Evolutionary conservation across 768 basidiomycete genomes (phyloP), one percentile per base, ranked within the genome.

Genomic region (Rhizopogon rudus): DNA sequence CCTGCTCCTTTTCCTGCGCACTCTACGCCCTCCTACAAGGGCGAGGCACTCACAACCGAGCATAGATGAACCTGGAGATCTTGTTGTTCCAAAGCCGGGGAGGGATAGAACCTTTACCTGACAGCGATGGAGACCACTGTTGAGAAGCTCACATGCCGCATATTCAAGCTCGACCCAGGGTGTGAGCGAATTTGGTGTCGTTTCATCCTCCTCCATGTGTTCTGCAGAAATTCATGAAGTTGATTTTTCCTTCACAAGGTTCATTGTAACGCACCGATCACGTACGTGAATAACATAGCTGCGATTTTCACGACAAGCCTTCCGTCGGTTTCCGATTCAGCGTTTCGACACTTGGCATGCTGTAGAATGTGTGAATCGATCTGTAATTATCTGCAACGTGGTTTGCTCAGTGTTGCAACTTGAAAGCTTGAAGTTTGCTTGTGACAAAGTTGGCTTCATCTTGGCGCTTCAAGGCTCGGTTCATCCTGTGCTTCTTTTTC

Each of bases 111-210:
- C n/a, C n/a, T n/a, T n/a, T n/a, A n/a, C n/a, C n/a, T n/a, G n/a
- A n/a, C n/a, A n/a, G n/a, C n/a, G n/a, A n/a, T n/a, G n/a, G n/a
- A n/a, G n/a, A n/a, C n/a, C 20, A 20, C 20, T 20, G 20, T 20
- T 49, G 48, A 49, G 12, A 31, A 14, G 2, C 13, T 22, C 40
- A 73, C 80, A 57, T 55, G 90, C 92, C 63, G 79, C 78, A 67
- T 95, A 98, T 77, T 98, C 96, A 45, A 98, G 81, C 61, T 88
- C 82, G 33, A 98, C 95, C 96, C 96, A 98, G 13, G 82, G 83
- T 20, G 90, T 89, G 41, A 92, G 80, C 3, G 87, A 77, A 60
- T 80, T 82, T 1, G 83, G 75, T 0, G 80, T 81, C 13, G 81
- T 76, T 57, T 94, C 94, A 66, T 98, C 95, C 49, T 94, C 92